A percentile compares a stretch with the other conserved stretches of the same genome.
phyloP scores from a whole-genome alignment of 805 yeast species.

The Nakazawaea wyomingensis region DNA sequence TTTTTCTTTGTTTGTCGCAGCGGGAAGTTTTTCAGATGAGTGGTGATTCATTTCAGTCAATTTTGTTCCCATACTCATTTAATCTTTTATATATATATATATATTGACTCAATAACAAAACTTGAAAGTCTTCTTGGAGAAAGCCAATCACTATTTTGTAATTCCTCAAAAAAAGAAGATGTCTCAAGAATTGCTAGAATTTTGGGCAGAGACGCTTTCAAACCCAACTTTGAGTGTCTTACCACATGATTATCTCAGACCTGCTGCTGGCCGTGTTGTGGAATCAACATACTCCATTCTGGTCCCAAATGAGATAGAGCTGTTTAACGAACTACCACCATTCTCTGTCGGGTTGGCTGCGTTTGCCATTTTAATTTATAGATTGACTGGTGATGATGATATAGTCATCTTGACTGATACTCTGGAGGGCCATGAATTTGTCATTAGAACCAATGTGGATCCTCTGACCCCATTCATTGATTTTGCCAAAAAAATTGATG shows the following conservation, averaged over 20 bases:
- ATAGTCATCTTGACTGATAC: slow-evolving; percentile 76
- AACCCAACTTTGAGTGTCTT: slow-evolving; percentile 82
- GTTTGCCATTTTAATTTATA: slow-evolving; percentile 63
- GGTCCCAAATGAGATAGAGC: slow-evolving; percentile 17
- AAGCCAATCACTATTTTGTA: too few relatives aligned
- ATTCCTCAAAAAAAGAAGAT: too few relatives aligned
- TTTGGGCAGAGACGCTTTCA: slow-evolving; percentile 64
- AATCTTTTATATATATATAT: background rate
- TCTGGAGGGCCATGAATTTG: slow-evolving; percentile 40
- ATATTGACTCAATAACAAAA: background rate
- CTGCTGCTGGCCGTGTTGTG: slow-evolving; percentile 59
- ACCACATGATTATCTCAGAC: slow-evolving; percentile 84
- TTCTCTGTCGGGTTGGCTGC: slow-evolving; percentile 58
- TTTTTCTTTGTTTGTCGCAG: background rate
- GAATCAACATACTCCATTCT: slow-evolving; percentile 48
- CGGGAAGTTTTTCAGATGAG: slow-evolving; percentile 3
- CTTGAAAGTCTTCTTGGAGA: too few relatives aligned
- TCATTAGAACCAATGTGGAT: slow-evolving; percentile 57
- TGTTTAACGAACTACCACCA: slow-evolving; percentile 17
- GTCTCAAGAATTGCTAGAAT: slow-evolving; percentile 23
- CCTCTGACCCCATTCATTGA: slow-evolving; percentile 50
- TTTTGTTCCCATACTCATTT: background rate
- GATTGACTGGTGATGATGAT: slow-evolving; percentile 93
- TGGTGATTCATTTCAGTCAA: slow-evolving; percentile 5
- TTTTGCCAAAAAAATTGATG: slow-evolving; percentile 40